Conservation (phyloP, 2,329 filamentous ascomycete genomes). For the Cyphellophora attinorum region DNA sequence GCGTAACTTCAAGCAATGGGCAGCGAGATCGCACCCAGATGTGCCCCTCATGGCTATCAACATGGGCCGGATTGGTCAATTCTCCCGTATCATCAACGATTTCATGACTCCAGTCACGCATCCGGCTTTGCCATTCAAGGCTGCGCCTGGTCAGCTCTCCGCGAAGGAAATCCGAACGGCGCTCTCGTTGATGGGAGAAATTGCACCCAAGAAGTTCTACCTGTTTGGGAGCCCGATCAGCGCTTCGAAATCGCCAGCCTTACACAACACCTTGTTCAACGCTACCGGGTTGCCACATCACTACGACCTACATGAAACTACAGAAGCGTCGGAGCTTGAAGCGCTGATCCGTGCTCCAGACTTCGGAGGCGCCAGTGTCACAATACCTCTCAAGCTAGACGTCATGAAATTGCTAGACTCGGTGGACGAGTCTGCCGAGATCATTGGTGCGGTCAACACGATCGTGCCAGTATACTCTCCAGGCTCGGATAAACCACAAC, state of each 20-base stretch:
- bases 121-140: constrained; percentile 78
- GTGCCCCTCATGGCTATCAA: constrained; percentile 91
- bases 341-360: constrained; percentile 57
- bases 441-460: constrained; percentile 92
- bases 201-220: constrained; percentile 67
- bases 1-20: constrained; percentile 68
- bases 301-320: constrained; percentile 72
- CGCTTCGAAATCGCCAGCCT: constrained; percentile 71
- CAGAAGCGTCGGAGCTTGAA: constrained; percentile 49
- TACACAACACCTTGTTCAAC: constrained; percentile 79
- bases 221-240: constrained; percentile 81
- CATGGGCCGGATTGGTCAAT: constrained; percentile 80
- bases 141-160: constrained; percentile 86
- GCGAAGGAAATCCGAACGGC: constrained; percentile 77
- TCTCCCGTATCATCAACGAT: constrained; percentile 79
- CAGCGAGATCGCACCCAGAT: constrained; percentile 56
- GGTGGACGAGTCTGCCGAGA: constrained; percentile 65
- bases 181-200: constrained; percentile 67
- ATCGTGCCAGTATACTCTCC: constrained; percentile 66
- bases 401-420: constrained; percentile 74
- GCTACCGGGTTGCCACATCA: constrained; percentile 70
- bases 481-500: constrained; percentile 29
- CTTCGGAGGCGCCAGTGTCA: constrained; percentile 91
- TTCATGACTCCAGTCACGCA: constrained; percentile 96
- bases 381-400: constrained; percentile 87